Base-by-base conservation (phyloP, 352 stramenopile species). In the Phytophthora syringae region DNA sequence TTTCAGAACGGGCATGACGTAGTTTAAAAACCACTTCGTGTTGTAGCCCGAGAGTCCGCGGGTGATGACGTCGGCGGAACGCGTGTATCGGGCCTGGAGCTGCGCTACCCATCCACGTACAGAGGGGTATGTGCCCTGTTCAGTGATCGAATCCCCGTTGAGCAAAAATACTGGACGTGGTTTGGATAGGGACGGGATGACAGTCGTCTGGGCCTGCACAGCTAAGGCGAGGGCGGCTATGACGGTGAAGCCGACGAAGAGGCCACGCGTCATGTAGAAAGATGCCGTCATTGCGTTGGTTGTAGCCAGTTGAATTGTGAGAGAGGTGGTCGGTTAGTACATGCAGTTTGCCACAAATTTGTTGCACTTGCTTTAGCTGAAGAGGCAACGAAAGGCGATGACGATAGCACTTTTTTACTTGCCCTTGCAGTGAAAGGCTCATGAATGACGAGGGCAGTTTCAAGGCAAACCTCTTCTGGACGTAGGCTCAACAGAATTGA, bases 111-210 rank as follows among this genome's bases (percentile, higher is more conserved):
- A 86, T 0, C 77, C 75, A 40, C 32, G 24, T 22, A 34, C 51
- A 0, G 18, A n/a, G 12, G 57, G 59, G 20, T 77, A 25, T 0
- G 54, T 62, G n/a, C 43, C 72, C 13, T 56, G 53, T 54, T 86
- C 48, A 0, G 77, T 86, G 25, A 81, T 59, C 50, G 74, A 83
- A 57, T 86, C 77, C 6, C 77, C 77, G 15, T n/a, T n/a, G n/a
- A 75, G 43, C 22, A 82, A 49, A 1, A 82, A 48, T 12, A 74
- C 27, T 39, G 59, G 48, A 18, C 60, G 60, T n/a, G 40, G 21
- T 4, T 18, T 48, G 47, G 28, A 42, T 20, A n/a, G 34, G 36
- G 36, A 10, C 40, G 0, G 18, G n/a, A 28, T 16, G 18, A 48
- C 40, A 9, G 40, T 28, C 40, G 40, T 28, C 40, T 48, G 40